These are phyloP conservation scores for Seiridium unicorne DNA, from an alignment of 2,329 filamentous ascomycete genomes.

Conservation along the genomic window DNA sequence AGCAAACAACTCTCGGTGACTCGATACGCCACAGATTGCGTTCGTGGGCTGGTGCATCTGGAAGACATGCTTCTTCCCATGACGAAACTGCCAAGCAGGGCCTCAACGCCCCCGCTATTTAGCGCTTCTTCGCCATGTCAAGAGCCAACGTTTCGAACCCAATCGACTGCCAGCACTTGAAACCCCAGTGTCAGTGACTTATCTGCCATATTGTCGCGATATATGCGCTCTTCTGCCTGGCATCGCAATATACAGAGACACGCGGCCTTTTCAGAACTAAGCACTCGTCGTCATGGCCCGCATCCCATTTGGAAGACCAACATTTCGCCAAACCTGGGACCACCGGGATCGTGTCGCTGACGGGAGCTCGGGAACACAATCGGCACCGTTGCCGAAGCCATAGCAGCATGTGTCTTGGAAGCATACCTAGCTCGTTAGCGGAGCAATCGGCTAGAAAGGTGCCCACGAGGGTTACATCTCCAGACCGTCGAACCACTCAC, in stretches of 20 bases:
- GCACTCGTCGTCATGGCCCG: no score
- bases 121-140: neutral
- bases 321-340: no score
- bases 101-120: neutral
- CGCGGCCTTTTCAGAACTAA: no score
- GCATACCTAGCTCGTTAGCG: neutral
- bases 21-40: neutral
- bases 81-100: conserved; percentile 1
- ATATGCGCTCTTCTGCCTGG: no score
- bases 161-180: no score
- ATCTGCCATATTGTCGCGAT: no score
- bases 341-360: no score
- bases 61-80: neutral
- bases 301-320: no score
- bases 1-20: neutral
- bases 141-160: neutral
- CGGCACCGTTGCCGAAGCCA: neutral
- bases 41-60: neutral
- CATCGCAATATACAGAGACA: no score
- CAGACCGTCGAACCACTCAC: neutral
- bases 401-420: neutral
- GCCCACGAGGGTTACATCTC: neutral
- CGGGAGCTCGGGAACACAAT: neutral
- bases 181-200: no score
- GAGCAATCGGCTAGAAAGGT: neutral